Percentiles rank a stretch among this genome's conserved stretches.
Evolutionary conservation across 73 alveolate genomes (phyloP).

Genomic region (Uronychia binucleata): DNA sequence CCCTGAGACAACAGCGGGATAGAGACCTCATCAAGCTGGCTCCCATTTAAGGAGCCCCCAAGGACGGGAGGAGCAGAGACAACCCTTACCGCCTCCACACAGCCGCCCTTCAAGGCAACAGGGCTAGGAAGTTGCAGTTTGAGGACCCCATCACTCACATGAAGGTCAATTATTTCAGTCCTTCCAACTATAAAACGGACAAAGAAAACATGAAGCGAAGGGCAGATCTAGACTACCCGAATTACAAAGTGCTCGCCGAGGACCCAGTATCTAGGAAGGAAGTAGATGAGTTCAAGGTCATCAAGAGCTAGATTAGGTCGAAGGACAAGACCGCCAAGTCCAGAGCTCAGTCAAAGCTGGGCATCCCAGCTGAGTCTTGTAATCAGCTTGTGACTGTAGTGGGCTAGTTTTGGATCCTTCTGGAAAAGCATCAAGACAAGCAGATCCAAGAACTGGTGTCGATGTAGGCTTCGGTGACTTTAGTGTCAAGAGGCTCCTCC

Average conservation of each 20-base stretch:
- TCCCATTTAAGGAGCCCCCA: no score
- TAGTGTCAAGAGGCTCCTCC: neutral
- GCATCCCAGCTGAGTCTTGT: no score
- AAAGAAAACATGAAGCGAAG: neutral
- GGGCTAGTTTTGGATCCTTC: no score
- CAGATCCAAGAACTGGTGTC: no score
- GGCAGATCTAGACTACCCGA: neutral
- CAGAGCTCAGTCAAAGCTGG: no score
- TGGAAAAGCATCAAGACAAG: no score
- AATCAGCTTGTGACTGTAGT: no score
- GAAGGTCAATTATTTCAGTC: neutral
- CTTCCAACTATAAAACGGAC: neutral
- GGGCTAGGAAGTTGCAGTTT: neutral
- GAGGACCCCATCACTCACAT: neutral
- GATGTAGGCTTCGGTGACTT: neutral
- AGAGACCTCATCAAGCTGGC: no score
- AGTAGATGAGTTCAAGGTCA: neutral
- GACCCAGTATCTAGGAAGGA: neutral
- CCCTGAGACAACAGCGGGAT: no score
- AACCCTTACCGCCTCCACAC: neutral
- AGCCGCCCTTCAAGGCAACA: neutral
- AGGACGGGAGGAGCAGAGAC: neutral
- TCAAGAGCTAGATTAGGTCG: neutral
- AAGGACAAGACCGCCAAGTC: no score
- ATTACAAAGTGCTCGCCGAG: neutral